phyloP scores from a whole-genome alignment of 768 basidiomycete genomes.

The Phlegmacium glaucopus region DNA sequence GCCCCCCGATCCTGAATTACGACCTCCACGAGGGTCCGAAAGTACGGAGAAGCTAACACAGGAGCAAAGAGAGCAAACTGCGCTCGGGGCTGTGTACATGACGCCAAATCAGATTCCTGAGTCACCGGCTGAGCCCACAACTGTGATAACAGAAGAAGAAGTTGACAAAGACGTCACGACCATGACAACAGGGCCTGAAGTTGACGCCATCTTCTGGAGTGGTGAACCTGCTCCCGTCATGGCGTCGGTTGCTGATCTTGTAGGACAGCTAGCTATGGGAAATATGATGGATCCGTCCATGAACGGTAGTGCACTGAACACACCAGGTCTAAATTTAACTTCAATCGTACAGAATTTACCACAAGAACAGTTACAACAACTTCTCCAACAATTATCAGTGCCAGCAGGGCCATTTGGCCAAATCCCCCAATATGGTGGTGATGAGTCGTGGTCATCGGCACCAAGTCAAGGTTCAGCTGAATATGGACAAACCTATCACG shows the following conservation, averaged over 20 bases:
- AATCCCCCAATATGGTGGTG: conserved; percentile 26
- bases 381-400: conserved; percentile 42
- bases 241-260: conserved; percentile 65
- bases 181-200: conserved; percentile 71
- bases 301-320: conserved; percentile 22
- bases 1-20: conserved; percentile 50
- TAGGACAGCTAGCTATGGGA: conserved; percentile 52
- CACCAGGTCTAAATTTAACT: conserved; percentile 17
- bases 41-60: conserved; percentile 70
- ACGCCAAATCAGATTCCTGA: conserved; percentile 70
- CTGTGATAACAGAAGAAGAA: conserved; percentile 63
- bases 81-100: conserved; percentile 74
- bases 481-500: conserved; percentile 49
- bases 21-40: conserved; percentile 52
- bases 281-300: conserved; percentile 33
- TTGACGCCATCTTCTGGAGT: conserved; percentile 64
- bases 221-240: conserved; percentile 29
- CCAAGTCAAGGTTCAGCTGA: conserved; percentile 41
- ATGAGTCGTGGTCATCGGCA: conserved; percentile 34
- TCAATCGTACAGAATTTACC: conserved; percentile 39
- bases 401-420: conserved; percentile 8
- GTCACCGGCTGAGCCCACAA: conserved; percentile 65
- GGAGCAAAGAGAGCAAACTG: conserved; percentile 76
- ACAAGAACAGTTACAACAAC: conserved; percentile 62
- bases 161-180: conserved; percentile 55